phyloP scores from a whole-genome alignment of 2,329 filamentous ascomycete species.

The Eutypa lata region DNA sequence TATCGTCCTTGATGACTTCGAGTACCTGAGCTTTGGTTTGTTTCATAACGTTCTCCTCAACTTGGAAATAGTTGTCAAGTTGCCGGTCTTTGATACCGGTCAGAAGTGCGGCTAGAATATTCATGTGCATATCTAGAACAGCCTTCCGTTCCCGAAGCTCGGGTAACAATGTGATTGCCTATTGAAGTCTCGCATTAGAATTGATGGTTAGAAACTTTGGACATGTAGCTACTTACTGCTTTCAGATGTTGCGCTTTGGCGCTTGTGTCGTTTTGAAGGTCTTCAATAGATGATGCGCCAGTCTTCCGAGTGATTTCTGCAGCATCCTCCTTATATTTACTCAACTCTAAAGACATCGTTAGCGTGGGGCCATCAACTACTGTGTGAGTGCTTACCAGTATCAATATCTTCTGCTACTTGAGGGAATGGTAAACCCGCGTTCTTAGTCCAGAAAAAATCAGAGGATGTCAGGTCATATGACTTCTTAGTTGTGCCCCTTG shows the following conservation, averaged over 20 bases:
- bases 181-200: no score
- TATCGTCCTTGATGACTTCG: slow-evolving; percentile 75
- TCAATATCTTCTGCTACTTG: slow-evolving; percentile 97
- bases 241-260: slow-evolving; percentile 93
- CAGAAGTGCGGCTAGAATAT: slow-evolving; percentile 76
- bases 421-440: slow-evolving; percentile 86
- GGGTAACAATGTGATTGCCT: slow-evolving; percentile 83
- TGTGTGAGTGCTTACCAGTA: slow-evolving; percentile 33
- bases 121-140: slow-evolving; percentile 98
- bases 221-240: slow-evolving; percentile 48
- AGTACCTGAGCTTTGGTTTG: slow-evolving; percentile 86
- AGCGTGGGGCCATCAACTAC: background rate
- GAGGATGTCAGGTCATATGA: slow-evolving; percentile 84
- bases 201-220: no score
- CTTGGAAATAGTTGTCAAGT: slow-evolving; percentile 91
- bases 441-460: slow-evolving; percentile 96
- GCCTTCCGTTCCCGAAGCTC: slow-evolving; percentile 90
- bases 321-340: slow-evolving; percentile 92
- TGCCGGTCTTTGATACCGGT: slow-evolving; percentile 90
- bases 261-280: slow-evolving; percentile 84
- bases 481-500: slow-evolving; percentile 77
- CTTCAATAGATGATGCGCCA: slow-evolving; percentile 86
- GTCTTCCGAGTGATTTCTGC: slow-evolving; percentile 94
- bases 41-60: slow-evolving; percentile 90
- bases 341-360: slow-evolving; percentile 57